These are phyloP conservation scores for Trypanosoma lewisi DNA, from an alignment of 208 protist genomes.

Conservation along the genomic window DNA sequence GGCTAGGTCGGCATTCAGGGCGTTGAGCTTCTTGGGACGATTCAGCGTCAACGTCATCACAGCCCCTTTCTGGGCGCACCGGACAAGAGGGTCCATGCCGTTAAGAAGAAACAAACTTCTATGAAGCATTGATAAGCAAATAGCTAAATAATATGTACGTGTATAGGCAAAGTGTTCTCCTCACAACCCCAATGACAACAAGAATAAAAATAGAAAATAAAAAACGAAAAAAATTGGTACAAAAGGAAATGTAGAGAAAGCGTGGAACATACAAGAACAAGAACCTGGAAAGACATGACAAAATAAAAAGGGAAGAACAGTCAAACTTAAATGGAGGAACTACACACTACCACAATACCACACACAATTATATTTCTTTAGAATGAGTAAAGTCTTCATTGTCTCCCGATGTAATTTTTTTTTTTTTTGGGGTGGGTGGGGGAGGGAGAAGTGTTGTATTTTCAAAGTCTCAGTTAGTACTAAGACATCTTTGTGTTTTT, in stretches of 20 bases:
- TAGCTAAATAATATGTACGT: conserved; percentile 6
- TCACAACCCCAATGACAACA: too few relatives aligned
- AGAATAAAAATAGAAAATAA: conserved; percentile 16
- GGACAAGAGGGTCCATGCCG: conserved; percentile 51
- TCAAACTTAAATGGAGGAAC: background rate
- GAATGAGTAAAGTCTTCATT: too few relatives aligned
- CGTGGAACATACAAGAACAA: conserved; percentile 5
- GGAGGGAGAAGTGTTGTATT: too few relatives aligned
- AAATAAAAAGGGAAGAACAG: conserved; percentile 7
- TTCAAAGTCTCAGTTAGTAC: too few relatives aligned
- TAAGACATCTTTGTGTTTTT: too few relatives aligned
- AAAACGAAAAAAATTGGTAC: conserved; percentile 4
- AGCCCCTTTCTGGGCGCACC: conserved; percentile 41
- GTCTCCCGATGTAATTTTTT: too few relatives aligned
- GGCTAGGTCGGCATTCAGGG: conserved; percentile 86
- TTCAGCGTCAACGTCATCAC: conserved; percentile 92
- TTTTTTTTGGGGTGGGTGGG: too few relatives aligned
- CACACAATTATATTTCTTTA: too few relatives aligned
- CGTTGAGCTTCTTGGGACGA: conserved; percentile 93
- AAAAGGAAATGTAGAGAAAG: conserved; percentile 5
- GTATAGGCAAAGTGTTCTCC: too few relatives aligned
- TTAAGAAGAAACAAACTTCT: conserved; percentile 33
- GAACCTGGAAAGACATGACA: conserved; percentile 11
- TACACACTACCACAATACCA: too few relatives aligned
- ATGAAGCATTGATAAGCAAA: too few relatives aligned